Evolutionary conservation across 345 rosid species (phyloP).

Genomic region (Arabidopsis arenosa): DNA sequence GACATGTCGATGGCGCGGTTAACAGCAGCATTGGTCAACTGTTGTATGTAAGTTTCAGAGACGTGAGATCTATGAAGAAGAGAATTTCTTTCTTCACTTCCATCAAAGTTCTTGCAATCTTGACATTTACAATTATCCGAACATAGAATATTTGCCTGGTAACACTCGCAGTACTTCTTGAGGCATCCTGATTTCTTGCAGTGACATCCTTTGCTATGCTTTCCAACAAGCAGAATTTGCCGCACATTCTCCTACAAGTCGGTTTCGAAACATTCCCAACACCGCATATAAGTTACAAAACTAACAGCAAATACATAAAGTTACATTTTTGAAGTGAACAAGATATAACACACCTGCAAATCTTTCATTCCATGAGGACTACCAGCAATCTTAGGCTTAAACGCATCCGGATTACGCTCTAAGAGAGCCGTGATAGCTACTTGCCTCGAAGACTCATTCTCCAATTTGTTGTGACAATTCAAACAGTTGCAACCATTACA

Average conservation of each 20-base stretch:
- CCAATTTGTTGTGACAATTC: slow-evolving; percentile 77
- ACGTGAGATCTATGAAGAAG: slow-evolving; percentile 55
- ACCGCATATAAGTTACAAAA: background rate
- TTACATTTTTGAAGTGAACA: background rate
- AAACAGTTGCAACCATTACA: slow-evolving; percentile 84
- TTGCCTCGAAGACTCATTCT: slow-evolving; percentile 61
- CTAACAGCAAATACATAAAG: background rate
- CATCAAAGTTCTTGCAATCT: slow-evolving; percentile 85
- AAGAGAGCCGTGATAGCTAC: slow-evolving; percentile 62
- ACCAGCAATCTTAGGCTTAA: slow-evolving; percentile 72
- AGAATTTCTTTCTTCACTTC: slow-evolving; percentile 67
- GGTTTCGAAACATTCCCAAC: slow-evolving; percentile 20
- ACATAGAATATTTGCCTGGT: slow-evolving; percentile 78
- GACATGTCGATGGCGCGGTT: slow-evolving; percentile 67
- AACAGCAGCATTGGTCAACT: slow-evolving; percentile 76
- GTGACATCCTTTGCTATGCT: slow-evolving; percentile 90
- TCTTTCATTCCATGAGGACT: slow-evolving; percentile 60
- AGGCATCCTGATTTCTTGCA: slow-evolving; percentile 93
- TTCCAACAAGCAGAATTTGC: slow-evolving; percentile 57
- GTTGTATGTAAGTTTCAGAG: slow-evolving; percentile 55
- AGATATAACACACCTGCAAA: slow-evolving; percentile 55
- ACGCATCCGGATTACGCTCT: slow-evolving; percentile 83
- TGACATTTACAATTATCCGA: slow-evolving; percentile 86
- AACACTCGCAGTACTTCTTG: slow-evolving; percentile 94
- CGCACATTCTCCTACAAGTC: slow-evolving; percentile 57